Conservation (phyloP, 495 filamentous ascomycete genomes). For the Lasiosphaeria hispida region DNA sequence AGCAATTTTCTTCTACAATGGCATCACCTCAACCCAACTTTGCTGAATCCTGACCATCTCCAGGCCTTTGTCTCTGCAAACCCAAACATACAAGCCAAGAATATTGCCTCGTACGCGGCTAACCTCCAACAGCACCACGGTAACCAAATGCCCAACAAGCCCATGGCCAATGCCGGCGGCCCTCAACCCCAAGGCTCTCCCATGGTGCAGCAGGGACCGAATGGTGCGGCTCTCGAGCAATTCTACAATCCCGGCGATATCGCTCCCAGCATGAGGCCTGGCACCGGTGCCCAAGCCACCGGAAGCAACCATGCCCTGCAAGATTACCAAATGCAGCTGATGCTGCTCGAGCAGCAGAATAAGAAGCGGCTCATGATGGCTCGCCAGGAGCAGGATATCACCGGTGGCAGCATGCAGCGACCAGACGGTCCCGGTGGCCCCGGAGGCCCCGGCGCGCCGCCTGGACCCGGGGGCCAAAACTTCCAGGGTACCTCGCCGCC, state of each 20-base stretch:
- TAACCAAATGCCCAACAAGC: constrained; percentile 71
- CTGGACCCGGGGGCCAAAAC: constrained; percentile 50
- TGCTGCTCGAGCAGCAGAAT: constrained; percentile 98
- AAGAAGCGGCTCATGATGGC: constrained; percentile 97
- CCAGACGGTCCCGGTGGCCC: constrained; percentile 54
- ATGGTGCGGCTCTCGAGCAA: constrained; percentile 59
- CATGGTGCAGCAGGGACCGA: constrained; percentile 71
- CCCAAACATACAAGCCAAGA: constrained; percentile 67
- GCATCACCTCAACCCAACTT: constrained; percentile 61
- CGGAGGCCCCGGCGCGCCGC: constrained; percentile 54
- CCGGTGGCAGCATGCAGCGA: constrained; percentile 48
- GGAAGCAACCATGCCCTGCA: constrained; percentile 91
- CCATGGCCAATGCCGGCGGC: constrained; percentile 51
- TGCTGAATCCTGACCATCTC: constrained; percentile 74
- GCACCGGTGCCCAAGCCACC: constrained; percentile 48
- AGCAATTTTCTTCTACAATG: constrained; percentile 70
- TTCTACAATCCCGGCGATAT: constrained; percentile 62
- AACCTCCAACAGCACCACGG: constrained; percentile 78
- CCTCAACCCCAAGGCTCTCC: constrained; percentile 69
- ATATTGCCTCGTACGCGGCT: constrained; percentile 80
- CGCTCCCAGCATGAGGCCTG: constrained; percentile 56
- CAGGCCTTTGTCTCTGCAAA: constrained; percentile 63
- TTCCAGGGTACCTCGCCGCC: constrained; percentile 77
- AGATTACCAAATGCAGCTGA: constrained; percentile 99
- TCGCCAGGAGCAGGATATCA: constrained; percentile 87